Percentiles rank a stretch among this genome's conserved stretches.
These are phyloP conservation scores for Cryphonectria carpinicola DNA, from an alignment of 2,329 filamentous ascomycete species.

Conservation along the genomic window DNA sequence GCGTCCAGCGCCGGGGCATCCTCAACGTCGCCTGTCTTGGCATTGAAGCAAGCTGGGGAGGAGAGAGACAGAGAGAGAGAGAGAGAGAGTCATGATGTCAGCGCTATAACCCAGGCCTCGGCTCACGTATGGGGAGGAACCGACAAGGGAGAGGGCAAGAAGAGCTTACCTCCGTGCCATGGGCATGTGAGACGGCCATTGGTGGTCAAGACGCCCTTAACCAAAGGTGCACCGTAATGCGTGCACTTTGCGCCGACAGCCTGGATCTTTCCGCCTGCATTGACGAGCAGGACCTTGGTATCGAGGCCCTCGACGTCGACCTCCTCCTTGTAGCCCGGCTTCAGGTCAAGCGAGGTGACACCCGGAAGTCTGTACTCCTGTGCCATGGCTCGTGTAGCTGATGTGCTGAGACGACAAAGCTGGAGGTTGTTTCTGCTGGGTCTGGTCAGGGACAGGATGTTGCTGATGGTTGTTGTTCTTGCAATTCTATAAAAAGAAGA, in stretches of 20 bases:
- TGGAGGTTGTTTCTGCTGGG: neutral
- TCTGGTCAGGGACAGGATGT: neutral
- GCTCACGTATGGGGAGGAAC: neutral
- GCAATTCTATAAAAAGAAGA: constrained; percentile 12
- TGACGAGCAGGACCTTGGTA: constrained; percentile 85
- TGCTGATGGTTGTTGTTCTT: constrained; percentile 12
- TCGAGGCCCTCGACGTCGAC: constrained; percentile 89
- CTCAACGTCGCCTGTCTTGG: constrained; percentile 88
- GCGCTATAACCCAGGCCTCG: neutral
- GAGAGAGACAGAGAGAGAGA: neutral
- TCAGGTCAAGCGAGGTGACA: constrained; percentile 72
- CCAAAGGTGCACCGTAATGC: constrained; percentile 90
- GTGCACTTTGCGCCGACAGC: constrained; percentile 84
- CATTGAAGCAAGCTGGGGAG: constrained; percentile 82
- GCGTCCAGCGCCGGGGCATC: constrained; percentile 89
- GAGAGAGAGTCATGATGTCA: constrained; percentile 14
- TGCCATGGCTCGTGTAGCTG: constrained; percentile 48
- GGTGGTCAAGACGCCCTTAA: constrained; percentile 80
- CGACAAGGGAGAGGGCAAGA: neutral
- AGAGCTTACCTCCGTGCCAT: constrained; percentile 83
- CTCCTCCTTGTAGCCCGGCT: constrained; percentile 83
- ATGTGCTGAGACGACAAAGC: constrained; percentile 5
- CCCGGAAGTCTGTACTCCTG: constrained; percentile 75
- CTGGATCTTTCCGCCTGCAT: constrained; percentile 74
- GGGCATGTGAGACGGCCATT: constrained; percentile 88